Evolutionary conservation across 495 filamentous ascomycete genomes (phyloP), one percentile per base, ranked within the genome.

Genomic region (Penicillium fimorum): DNA sequence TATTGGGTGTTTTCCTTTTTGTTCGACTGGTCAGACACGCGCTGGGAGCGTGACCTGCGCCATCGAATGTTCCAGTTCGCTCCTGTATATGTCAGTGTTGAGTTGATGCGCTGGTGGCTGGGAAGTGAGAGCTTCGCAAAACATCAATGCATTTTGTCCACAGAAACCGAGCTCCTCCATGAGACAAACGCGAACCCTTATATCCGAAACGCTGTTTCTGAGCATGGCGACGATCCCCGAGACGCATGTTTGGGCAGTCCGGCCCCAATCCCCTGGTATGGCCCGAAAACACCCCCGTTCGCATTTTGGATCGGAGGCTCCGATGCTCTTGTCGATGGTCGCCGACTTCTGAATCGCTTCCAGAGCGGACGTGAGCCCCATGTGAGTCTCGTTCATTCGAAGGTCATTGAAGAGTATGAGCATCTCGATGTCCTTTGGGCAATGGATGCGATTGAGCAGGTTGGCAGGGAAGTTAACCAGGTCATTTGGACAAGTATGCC

Each of bases 341-440:
- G 77, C 22, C 82, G 83, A 55, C 74, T 98, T 22, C 73, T 97
- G 10, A 75, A 79, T 4, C 77, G 93, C 4, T 90, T 97, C 56
- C 81, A 88, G 59, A 79, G 83, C 24, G 90, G 90, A 0, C 74
- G 87, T 20, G 93, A 98, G 67, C 93, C 94, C 30, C 76, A 91
- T 68, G 91, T 95, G 2, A 71, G 75, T 35, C 70, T 98, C 6
- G 89, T 96, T 37, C 88, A 96, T 70, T 77, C 78, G 20, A 93
- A 90, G 68, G 73, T 96, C 22, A 89, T 98, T 27, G 84, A 91
- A 2, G 93, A 88, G 50, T 96, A 97, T 69, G 92, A 96, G 72
- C 93, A 98, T 69, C 78, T 98, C 25, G 93, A 98, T 74, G 92
- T 97, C 5, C 81, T 98, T 25, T 98, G 93, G 93, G 93, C 93